Evolutionary conservation across 2,329 filamentous ascomycete species (phyloP).

Genomic region (Arthroderma uncinatum): DNA sequence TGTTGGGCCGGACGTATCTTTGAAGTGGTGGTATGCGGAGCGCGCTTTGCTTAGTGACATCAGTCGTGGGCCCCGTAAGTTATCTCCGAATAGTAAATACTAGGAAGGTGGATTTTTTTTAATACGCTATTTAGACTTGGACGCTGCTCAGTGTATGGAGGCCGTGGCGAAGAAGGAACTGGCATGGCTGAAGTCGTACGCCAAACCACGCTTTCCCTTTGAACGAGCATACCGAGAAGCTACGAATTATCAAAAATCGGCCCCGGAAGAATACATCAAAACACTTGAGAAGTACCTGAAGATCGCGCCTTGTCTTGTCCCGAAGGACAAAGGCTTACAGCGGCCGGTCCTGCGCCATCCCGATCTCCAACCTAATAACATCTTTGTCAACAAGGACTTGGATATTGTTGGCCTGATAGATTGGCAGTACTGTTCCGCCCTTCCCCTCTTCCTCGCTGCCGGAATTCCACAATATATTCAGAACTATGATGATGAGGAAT

Average conservation of each 20-base stretch:
- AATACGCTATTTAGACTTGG: conserved; percentile 8
- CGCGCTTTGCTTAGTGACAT: conserved; percentile 9
- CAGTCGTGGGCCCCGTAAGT: conserved; percentile 17
- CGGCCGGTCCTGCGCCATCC: conserved; percentile 19
- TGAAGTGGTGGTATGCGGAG: conserved; percentile 16
- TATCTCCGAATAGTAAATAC: background rate
- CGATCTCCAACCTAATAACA: conserved; percentile 23
- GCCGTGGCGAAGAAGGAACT: too few species aligned
- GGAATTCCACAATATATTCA: conserved; percentile 26
- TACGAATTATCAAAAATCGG: conserved; percentile 11
- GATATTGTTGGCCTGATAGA: conserved; percentile 32
- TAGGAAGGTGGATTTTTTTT: conserved; percentile 13
- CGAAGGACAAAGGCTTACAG: conserved; percentile 7
- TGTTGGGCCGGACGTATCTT: conserved; percentile 15
- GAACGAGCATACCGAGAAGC: conserved; percentile 16
- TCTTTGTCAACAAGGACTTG: conserved; percentile 22
- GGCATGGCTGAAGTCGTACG: conserved; percentile 13
- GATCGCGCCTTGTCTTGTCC: conserved; percentile 12
- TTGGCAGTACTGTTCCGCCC: conserved; percentile 28
- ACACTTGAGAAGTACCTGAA: conserved; percentile 14
- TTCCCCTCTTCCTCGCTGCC: conserved; percentile 22
- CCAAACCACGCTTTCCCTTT: conserved; percentile 15
- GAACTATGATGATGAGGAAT: conserved; percentile 24
- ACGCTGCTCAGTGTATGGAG: too few species aligned
- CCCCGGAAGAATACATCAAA: conserved; percentile 14